Percentiles rank a stretch among this genome's conserved stretches.
These are phyloP conservation scores for Arctium minus DNA, from an alignment of 129 eudicot genomes.

Conservation along the genomic window DNA sequence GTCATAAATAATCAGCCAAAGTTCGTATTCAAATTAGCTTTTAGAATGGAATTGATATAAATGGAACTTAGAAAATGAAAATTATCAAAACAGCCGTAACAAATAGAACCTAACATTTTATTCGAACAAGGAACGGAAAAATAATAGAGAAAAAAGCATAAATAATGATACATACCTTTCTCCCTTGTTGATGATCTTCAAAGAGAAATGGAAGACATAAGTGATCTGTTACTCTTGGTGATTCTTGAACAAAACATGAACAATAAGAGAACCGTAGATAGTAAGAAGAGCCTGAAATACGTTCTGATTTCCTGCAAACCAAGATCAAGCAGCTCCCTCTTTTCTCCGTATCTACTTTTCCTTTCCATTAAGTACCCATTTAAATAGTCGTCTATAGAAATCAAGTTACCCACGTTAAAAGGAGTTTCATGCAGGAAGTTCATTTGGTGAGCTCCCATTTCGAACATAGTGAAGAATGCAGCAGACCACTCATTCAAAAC, in stretches of 20 bases:
- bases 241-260: constrained; percentile 81
- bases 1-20: not conserved
- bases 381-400: constrained; percentile 67
- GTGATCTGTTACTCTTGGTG: constrained; percentile 56
- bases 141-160: not conserved
- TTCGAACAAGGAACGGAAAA: not conserved
- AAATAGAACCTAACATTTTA: not conserved
- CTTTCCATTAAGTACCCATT: constrained; percentile 66
- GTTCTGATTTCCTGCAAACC: constrained; percentile 73
- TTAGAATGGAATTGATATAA: not conserved
- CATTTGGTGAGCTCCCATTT: constrained; percentile 45
- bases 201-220: constrained; percentile 39
- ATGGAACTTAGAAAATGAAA: not conserved
- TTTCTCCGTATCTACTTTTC: constrained; percentile 61
- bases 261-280: constrained; percentile 62
- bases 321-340: constrained; percentile 63
- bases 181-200: constrained; percentile 7
- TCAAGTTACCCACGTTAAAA: constrained; percentile 36
- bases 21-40: not conserved
- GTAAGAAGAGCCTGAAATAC: constrained; percentile 64
- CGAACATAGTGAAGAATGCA: constrained; percentile 55
- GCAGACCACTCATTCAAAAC: constrained; percentile 68
- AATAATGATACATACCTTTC: constrained; percentile 9
- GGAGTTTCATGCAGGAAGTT: constrained; percentile 18
- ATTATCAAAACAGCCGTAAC: not conserved